Evolutionary conservation across 345 rosid species (phyloP).

Genomic region (Populus alba): DNA sequence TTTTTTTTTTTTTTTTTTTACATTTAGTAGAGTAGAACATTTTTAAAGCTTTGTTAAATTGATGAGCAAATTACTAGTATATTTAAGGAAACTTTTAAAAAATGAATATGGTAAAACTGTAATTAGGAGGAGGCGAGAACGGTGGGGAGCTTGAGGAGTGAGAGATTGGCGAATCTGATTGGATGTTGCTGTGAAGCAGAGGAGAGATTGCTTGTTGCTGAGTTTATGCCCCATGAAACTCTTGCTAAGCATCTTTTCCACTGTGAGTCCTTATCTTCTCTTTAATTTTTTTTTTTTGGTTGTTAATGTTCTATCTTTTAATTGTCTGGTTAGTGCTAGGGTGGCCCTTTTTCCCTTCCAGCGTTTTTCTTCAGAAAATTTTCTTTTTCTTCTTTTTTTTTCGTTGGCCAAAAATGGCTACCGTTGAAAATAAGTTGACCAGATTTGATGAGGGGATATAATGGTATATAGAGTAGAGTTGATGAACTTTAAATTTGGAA

Average conservation of each 20-base stretch:
- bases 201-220: constrained; percentile 80
- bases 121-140: constrained; percentile 83
- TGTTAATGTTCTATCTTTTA: neutral
- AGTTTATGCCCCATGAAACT: constrained; percentile 88
- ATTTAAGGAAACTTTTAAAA: neutral
- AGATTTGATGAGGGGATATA: neutral
- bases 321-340: neutral
- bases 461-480: neutral
- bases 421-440: neutral
- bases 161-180: constrained; percentile 74
- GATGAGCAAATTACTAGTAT: neutral
- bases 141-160: constrained; percentile 78
- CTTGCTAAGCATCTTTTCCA: constrained; percentile 94
- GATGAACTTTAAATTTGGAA: neutral
- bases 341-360: neutral
- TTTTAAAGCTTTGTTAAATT: neutral
- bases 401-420: neutral
- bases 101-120: constrained; percentile 1
- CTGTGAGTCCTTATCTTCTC: constrained; percentile 39
- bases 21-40: too few species aligned
- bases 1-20: neutral
- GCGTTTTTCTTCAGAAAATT: neutral
- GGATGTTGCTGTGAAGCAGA: constrained; percentile 91
- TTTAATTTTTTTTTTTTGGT: neutral
- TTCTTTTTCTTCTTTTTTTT: too few species aligned